Percentiles rank a stretch among this genome's conserved stretches.
Conservation (phyloP, 176 grass and related monocot species). For the Phoenix dactylifera region DNA sequence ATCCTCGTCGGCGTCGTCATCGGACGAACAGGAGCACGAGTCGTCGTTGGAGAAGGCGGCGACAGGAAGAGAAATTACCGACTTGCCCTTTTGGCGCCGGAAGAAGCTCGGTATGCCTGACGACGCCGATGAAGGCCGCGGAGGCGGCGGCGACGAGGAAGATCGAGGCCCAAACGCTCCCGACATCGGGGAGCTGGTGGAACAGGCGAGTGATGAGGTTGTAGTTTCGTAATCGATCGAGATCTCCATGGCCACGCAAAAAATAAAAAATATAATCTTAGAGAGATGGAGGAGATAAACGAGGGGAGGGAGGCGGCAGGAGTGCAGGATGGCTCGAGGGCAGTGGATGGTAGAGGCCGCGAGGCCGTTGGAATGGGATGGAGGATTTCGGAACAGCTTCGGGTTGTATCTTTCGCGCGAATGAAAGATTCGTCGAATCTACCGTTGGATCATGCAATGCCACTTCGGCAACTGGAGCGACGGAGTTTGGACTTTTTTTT, state of each 20-base stretch:
- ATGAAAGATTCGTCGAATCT: too few relatives aligned
- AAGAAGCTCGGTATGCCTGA: background rate
- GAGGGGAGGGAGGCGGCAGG: background rate
- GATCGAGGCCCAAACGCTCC: constrained; percentile 1
- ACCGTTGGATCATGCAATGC: too few relatives aligned
- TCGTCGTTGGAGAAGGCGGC: background rate
- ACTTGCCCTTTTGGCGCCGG: background rate
- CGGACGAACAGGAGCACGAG: background rate
- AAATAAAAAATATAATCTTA: background rate
- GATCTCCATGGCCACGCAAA: background rate
- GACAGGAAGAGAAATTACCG: background rate
- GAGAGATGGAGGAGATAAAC: background rate
- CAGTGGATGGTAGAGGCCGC: too few relatives aligned
- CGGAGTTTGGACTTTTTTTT: too few relatives aligned
- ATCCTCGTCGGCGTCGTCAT: background rate
- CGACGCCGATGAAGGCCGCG: constrained; percentile 6
- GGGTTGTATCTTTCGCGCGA: too few relatives aligned
- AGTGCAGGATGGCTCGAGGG: background rate
- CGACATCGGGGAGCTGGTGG: background rate
- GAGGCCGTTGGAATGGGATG: too few relatives aligned
- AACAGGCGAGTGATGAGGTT: background rate
- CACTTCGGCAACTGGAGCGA: too few relatives aligned
- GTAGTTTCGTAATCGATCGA: background rate
- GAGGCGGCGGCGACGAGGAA: constrained; percentile 4
- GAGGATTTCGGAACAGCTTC: too few relatives aligned